Conservation (phyloP, 108 stramenopile species). For the Fistulifera pelliculosa region DNA sequence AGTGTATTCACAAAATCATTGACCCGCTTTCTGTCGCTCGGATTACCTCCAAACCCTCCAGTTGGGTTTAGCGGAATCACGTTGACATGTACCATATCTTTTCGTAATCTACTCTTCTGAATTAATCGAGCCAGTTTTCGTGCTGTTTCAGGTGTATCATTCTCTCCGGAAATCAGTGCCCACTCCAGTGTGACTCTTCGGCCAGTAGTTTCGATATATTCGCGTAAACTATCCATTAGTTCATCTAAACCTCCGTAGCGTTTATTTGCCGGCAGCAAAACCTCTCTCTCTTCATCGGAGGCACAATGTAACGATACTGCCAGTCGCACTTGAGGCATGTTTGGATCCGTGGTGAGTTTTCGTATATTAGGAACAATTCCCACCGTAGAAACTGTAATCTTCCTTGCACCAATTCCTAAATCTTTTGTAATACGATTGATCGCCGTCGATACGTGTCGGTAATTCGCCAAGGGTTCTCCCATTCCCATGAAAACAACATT, state of each 20-base stretch:
- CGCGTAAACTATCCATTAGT: conserved; percentile 71
- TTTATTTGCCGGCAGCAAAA: conserved; percentile 84
- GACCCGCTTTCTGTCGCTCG: conserved; percentile 42
- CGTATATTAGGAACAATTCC: conserved; percentile 78
- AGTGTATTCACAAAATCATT: conserved; percentile 60
- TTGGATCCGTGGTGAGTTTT: conserved; percentile 35
- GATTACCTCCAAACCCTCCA: conserved; percentile 65
- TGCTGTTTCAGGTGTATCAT: conserved; percentile 78
- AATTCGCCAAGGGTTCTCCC: conserved; percentile 92
- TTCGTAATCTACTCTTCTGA: conserved; percentile 32
- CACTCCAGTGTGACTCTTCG: conserved; percentile 91
- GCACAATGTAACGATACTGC: conserved; percentile 90
- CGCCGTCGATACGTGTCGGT: conserved; percentile 82
- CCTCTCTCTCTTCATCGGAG: conserved; percentile 76
- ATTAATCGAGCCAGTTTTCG: conserved; percentile 57
- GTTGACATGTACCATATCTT: conserved; percentile 87
- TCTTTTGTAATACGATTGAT: conserved; percentile 79
- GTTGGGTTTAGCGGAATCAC: conserved; percentile 96
- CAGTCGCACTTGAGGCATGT: conserved; percentile 68
- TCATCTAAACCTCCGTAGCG: conserved; percentile 82
- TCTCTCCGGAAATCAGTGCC: conserved; percentile 90
- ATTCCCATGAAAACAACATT: conserved; percentile 98
- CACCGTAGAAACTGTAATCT: conserved; percentile 92
- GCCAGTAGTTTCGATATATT: conserved; percentile 69
- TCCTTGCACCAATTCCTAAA: conserved; percentile 88